Evolutionary conservation across 2,329 filamentous ascomycete species (phyloP).

Genomic region (Thielaviopsis ethacetica): DNA sequence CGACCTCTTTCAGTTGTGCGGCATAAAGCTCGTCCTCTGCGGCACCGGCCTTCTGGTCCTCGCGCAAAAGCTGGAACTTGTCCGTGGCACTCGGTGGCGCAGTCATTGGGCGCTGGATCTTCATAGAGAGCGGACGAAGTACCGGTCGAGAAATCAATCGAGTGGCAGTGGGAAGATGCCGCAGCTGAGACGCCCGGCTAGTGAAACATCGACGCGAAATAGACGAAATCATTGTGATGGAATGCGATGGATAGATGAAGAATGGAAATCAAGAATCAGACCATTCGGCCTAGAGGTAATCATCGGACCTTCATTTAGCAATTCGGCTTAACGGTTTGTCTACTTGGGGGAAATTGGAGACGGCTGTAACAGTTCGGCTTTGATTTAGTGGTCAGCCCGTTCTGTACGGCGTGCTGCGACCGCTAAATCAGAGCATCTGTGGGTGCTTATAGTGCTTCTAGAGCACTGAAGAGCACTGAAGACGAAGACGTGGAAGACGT

Average conservation of each 20-base stretch:
- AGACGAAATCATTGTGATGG: not conserved
- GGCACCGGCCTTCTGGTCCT: slow-evolving; percentile 57
- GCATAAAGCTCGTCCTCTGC: slow-evolving; percentile 78
- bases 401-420: no score
- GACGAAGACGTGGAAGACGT: no score
- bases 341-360: not conserved
- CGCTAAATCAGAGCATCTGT: no score
- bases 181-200: not conserved
- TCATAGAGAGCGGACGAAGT: not conserved
- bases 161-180: not conserved
- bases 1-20: slow-evolving; percentile 67
- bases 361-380: not conserved
- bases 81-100: slow-evolving; percentile 38
- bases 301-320: not conserved
- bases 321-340: not conserved
- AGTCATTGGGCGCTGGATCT: slow-evolving; percentile 8
- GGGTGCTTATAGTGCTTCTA: not conserved
- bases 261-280: not conserved
- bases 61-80: slow-evolving; percentile 71
- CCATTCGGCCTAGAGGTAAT: not conserved
- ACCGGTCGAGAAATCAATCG: not conserved
- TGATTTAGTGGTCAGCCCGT: not conserved
- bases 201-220: not conserved
- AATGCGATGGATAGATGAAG: not conserved
- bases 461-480: not conserved